Evolutionary conservation across 768 basidiomycete species (phyloP).

Genomic region (Mrakia hoshinonis): DNA sequence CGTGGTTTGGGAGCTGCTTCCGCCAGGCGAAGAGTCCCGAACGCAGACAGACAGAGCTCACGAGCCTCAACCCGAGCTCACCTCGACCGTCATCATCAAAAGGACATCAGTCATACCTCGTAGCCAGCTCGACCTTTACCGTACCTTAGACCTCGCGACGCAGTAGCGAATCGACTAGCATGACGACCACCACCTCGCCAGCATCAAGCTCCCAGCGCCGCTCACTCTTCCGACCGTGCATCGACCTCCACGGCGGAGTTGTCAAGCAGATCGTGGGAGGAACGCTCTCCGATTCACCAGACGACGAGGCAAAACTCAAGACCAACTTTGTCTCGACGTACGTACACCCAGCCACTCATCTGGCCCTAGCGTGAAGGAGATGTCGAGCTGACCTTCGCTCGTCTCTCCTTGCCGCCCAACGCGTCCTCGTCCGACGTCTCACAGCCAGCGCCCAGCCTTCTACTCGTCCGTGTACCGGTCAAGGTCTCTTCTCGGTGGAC

Average conservation of each 20-base stretch:
- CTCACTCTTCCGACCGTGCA: conserved; percentile 74
- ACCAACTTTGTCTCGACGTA: conserved; percentile 90
- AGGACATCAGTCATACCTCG: no score
- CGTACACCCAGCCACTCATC: no score
- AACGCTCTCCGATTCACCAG: conserved; percentile 65
- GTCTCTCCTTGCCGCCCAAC: conserved; percentile 3
- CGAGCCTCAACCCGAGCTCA: no score
- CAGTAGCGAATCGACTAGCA: neutral
- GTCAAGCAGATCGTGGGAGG: conserved; percentile 99
- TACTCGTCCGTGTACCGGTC: conserved; percentile 70
- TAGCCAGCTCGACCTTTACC: neutral
- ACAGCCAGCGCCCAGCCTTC: conserved; percentile 64
- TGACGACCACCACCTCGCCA: neutral
- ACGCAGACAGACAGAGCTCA: no score
- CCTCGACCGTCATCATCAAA: no score
- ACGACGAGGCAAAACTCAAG: conserved; percentile 85
- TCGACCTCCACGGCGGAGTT: conserved; percentile 88
- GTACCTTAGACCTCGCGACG: neutral
- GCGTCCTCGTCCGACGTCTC: conserved; percentile 15
- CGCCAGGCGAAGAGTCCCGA: neutral
- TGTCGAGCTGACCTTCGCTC: neutral
- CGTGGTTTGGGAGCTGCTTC: neutral
- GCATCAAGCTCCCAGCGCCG: neutral
- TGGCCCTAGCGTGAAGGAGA: neutral
- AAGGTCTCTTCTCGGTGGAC: conserved; percentile 68